Percentiles rank a stretch among this genome's conserved stretches.
phyloP scores from a whole-genome alignment of 305 asterid species.

The Fraxinus sp. region DNA sequence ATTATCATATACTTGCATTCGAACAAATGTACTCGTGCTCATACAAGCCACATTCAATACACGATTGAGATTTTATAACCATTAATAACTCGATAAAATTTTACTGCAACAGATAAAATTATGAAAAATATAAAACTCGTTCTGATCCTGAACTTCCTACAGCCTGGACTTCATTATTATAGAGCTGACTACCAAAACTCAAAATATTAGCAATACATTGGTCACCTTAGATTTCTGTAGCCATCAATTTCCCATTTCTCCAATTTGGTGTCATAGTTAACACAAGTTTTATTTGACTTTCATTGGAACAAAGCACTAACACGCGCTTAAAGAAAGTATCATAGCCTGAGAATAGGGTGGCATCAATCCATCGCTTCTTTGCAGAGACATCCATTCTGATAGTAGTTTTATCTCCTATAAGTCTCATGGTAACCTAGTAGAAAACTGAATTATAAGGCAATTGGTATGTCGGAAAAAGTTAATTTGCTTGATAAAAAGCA shows the following conservation, averaged over 20 bases:
- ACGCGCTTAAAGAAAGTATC: background rate
- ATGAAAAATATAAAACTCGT: background rate
- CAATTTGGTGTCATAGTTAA: background rate
- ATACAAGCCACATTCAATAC: constrained; percentile 5
- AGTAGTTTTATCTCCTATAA: background rate
- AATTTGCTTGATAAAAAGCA: background rate
- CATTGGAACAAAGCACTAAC: background rate
- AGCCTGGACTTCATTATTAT: constrained; percentile 2
- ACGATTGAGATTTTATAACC: constrained; percentile 10
- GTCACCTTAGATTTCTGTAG: constrained; percentile 11
- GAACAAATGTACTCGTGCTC: constrained; percentile 11
- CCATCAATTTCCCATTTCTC: constrained; percentile 3
- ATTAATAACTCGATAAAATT: background rate
- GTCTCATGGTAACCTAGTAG: background rate
- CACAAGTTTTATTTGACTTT: background rate
- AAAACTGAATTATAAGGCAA: background rate
- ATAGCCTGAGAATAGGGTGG: background rate
- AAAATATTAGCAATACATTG: constrained; percentile 2
- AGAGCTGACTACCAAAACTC: constrained; percentile 6
- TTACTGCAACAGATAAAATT: background rate
- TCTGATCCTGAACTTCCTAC: background rate
- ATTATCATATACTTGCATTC: constrained; percentile 17
- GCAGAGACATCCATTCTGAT: background rate
- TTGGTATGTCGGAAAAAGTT: background rate
- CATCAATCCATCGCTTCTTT: background rate